A percentile compares a stretch with the other conserved stretches of the same genome.
Evolutionary conservation across 176 grass and related monocot genomes (phyloP).

Genomic region (Urochloa ruziziensis): DNA sequence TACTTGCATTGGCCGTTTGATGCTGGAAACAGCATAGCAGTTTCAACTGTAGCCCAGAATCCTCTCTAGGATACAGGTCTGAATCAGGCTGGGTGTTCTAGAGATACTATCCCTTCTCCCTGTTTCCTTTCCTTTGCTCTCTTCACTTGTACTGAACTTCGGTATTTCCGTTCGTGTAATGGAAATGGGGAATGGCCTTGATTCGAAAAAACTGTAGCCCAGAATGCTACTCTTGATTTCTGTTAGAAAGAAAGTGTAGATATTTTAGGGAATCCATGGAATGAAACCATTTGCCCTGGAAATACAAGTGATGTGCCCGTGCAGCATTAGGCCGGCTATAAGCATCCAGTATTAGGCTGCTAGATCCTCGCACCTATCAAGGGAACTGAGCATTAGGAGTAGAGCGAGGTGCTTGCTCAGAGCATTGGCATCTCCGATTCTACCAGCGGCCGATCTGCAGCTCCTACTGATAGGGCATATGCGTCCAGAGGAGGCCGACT

Average conservation of each 20-base stretch:
- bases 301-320: background rate
- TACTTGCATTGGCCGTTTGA: background rate
- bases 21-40: background rate
- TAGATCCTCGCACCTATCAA: background rate
- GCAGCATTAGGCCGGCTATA: background rate
- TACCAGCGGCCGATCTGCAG: constrained; percentile 1
- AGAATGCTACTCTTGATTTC: background rate
- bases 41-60: background rate
- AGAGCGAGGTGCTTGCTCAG: background rate
- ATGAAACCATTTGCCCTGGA: background rate
- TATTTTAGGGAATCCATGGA: background rate
- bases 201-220: background rate
- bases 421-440: background rate
- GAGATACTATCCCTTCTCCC: too few relatives aligned
- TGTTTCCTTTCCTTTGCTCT: too few relatives aligned
- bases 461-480: background rate
- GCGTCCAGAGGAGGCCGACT: background rate
- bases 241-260: background rate
- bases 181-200: too few relatives aligned
- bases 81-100: too few relatives aligned
- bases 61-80: too few relatives aligned
- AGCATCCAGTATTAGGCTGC: background rate
- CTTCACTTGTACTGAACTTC: too few relatives aligned
- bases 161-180: too few relatives aligned
- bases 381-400: background rate